Percentiles rank a stretch among this genome's conserved stretches.
These are phyloP conservation scores for Hymenoscyphus scutula DNA, from an alignment of 2,329 filamentous ascomycete genomes.

Conservation along the genomic window DNA sequence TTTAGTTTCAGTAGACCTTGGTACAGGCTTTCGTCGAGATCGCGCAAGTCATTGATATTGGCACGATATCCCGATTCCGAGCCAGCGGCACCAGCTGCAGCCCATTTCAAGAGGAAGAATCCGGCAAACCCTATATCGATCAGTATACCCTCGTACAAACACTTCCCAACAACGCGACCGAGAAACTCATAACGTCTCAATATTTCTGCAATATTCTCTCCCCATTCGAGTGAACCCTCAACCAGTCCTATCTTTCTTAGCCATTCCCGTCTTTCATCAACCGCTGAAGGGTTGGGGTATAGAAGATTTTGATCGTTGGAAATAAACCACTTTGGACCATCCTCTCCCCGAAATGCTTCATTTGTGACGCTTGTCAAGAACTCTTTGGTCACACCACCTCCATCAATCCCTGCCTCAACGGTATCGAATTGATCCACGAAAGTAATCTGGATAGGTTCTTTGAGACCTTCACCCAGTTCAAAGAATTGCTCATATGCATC, in stretches of 20 bases:
- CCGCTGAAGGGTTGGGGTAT: conserved; percentile 79
- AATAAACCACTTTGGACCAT: conserved; percentile 65
- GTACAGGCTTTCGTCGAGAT: conserved; percentile 88
- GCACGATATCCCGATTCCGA: conserved; percentile 75
- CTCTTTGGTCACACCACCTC: conserved; percentile 95
- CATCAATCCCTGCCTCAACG: conserved; percentile 90
- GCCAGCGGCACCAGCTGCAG: conserved; percentile 62
- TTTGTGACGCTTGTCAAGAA: conserved; percentile 86
- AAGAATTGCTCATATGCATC: conserved; percentile 87
- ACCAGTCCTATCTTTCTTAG: conserved; percentile 51
- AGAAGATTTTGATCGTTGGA: conserved; percentile 83
- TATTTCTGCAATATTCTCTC: conserved; percentile 55
- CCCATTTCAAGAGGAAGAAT: conserved; percentile 97
- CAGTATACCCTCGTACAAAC: conserved; percentile 93
- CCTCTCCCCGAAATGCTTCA: conserved; percentile 71
- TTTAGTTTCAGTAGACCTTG: conserved; percentile 81
- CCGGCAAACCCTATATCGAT: conserved; percentile 90
- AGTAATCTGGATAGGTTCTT: conserved; percentile 94
- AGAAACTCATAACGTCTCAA: conserved; percentile 84
- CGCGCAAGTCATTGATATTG: conserved; percentile 90
- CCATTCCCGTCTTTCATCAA: conserved; percentile 65
- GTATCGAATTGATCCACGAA: conserved; percentile 90
- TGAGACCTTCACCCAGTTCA: conserved; percentile 73
- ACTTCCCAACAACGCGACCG: conserved; percentile 91
- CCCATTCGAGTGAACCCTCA: conserved; percentile 57